Percentiles rank a stretch among this genome's conserved stretches.
Conservation (phyloP, 148 eudicot genomes). For the Talinum fruticosum region DNA sequence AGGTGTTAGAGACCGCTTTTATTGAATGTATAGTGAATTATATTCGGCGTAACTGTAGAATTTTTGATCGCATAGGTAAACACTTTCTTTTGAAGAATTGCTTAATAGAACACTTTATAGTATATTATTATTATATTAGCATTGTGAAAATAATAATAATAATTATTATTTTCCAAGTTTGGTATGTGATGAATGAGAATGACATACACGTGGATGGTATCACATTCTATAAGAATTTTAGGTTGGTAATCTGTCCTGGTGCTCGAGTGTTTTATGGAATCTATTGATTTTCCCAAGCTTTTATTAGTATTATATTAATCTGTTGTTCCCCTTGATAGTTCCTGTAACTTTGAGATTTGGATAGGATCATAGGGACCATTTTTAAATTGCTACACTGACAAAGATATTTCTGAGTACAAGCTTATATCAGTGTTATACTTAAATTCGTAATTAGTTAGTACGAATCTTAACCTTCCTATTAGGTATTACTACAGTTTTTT, state of each 20-base stretch:
- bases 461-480: background rate
- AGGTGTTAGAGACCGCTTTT: too few relatives aligned
- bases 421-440: background rate
- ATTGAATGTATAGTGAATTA: too few relatives aligned
- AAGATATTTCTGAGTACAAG: background rate
- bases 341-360: conserved; percentile 6
- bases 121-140: too few relatives aligned
- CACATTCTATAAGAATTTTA: background rate
- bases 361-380: background rate
- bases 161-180: background rate
- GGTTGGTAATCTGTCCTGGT: background rate
- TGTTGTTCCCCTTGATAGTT: conserved; percentile 5
- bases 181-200: background rate
- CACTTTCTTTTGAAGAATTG: too few relatives aligned
- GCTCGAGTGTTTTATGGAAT: background rate
- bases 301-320: background rate
- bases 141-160: too few relatives aligned
- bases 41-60: too few relatives aligned
- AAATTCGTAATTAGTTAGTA: background rate
- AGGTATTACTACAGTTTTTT: too few relatives aligned
- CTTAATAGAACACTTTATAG: too few relatives aligned
- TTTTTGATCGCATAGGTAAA: too few relatives aligned
- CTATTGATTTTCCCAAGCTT: background rate
- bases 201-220: background rate
- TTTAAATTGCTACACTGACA: conserved; percentile 1